Conservation (phyloP, 2,329 filamentous ascomycete species). For the Apiospora aurea region DNA sequence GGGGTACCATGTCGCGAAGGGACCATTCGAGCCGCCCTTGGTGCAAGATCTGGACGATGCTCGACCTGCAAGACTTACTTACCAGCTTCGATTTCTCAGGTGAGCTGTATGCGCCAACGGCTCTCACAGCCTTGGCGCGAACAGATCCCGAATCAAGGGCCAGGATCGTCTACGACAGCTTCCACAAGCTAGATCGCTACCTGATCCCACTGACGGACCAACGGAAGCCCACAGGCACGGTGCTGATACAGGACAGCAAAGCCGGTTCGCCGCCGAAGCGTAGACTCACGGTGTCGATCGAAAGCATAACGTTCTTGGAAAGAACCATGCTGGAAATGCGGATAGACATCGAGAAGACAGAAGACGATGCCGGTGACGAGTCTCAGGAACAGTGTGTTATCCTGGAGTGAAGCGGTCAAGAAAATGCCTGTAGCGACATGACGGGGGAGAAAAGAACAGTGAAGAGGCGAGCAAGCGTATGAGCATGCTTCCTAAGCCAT, state of each 20-base stretch:
- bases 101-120: no score
- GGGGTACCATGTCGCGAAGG: neutral
- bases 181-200: no score
- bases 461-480: no score
- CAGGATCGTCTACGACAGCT: no score
- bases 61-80: neutral
- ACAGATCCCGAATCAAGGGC: no score
- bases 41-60: neutral
- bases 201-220: neutral
- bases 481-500: no score
- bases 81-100: no score
- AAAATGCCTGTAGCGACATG: neutral
- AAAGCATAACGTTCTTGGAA: neutral
- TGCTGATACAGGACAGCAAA: neutral
- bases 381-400: neutral
- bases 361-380: no score
- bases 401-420: neutral
- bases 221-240: neutral
- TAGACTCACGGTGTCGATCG: neutral
- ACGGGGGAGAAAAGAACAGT: no score
- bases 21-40: no score
- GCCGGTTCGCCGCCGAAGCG: accelerated
- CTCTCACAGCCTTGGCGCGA: no score
- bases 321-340: neutral
- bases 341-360: neutral